Percentiles rank a stretch among this genome's conserved stretches.
Evolutionary conservation across 2,329 filamentous ascomycete genomes (phyloP).

Genomic region (Grosmannia clavigera): DNA sequence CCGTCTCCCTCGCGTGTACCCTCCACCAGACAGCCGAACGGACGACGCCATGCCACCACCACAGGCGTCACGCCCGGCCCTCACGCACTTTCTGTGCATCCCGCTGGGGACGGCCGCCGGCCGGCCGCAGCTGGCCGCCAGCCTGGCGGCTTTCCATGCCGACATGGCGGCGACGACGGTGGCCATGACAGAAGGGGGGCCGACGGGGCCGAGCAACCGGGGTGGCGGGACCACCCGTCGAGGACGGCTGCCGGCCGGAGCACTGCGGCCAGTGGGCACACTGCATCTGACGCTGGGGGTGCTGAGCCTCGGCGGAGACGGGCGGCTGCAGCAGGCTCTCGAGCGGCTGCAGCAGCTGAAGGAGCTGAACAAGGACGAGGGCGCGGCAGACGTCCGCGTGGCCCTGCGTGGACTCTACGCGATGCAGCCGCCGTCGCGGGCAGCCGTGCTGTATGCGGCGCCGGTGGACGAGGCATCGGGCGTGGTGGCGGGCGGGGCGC

Average conservation of each 20-base stretch:
- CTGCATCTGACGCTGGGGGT: conserved; percentile 80
- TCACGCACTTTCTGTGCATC: conserved; percentile 65
- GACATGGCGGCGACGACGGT: conserved; percentile 33
- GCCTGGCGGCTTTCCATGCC: conserved; percentile 47
- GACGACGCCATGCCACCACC: neutral
- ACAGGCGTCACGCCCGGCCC: neutral
- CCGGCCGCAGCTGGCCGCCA: conserved; percentile 50
- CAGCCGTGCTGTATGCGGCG: conserved; percentile 52
- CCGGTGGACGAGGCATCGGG: conserved; percentile 42
- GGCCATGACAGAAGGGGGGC: conserved; percentile 10
- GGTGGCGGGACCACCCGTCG: conserved; percentile 13
- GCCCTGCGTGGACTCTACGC: conserved; percentile 43
- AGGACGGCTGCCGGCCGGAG: conserved; percentile 45
- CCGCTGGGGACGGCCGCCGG: conserved; percentile 53
- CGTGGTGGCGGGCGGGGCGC: conserved; percentile 36
- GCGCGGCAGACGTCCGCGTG: conserved; percentile 15
- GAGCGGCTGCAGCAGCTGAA: conserved; percentile 28
- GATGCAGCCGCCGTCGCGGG: conserved; percentile 44
- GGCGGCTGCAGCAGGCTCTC: conserved; percentile 26
- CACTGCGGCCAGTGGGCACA: conserved; percentile 65
- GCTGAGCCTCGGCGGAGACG: conserved; percentile 53
- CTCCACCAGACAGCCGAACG: neutral
- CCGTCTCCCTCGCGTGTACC: too few relatives aligned
- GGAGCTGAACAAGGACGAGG: conserved; percentile 5
- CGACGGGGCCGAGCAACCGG: neutral